A percentile compares a stretch with the other conserved stretches of the same genome.
These are phyloP conservation scores for Crassisporium funariophilum DNA, from an alignment of 768 basidiomycete genomes.

Conservation along the genomic window DNA sequence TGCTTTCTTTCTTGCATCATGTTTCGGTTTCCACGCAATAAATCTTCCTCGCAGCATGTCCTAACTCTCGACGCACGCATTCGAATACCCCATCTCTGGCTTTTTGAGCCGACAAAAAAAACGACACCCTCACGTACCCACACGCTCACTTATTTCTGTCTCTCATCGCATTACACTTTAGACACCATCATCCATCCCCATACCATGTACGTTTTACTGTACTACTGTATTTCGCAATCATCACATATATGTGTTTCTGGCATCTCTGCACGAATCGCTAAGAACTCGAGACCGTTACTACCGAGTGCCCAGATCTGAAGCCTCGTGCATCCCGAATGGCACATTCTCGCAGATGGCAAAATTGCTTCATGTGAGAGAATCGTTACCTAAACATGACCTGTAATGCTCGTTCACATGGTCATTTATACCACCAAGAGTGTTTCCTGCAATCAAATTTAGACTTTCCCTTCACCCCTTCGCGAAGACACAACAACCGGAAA, in stretches of 20 bases:
- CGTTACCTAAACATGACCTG: constrained; percentile 9
- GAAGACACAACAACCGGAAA: constrained; percentile 19
- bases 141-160: constrained; percentile 7
- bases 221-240: constrained; percentile 13
- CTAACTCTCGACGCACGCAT: constrained; percentile 11
- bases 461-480: constrained; percentile 4
- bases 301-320: no score
- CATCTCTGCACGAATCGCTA: no score
- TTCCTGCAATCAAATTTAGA: constrained; percentile 12
- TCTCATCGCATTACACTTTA: constrained; percentile 15
- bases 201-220: constrained; percentile 14
- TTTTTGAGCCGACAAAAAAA: constrained; percentile 8
- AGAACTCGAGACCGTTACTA: no score
- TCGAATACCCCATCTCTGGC: constrained; percentile 5
- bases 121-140: not conserved
- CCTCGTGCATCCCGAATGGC: no score
- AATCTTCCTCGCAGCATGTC: constrained; percentile 7
- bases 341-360: constrained; percentile 3
- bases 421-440: no score
- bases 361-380: not conserved
- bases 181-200: no score
- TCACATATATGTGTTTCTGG: no score
- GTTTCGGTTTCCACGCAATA: constrained; percentile 12
- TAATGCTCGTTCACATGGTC: constrained; percentile 4
- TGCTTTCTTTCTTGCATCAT: constrained; percentile 13